phyloP scores from a whole-genome alignment of 129 eudicot species.

The Flaveria brownii region DNA sequence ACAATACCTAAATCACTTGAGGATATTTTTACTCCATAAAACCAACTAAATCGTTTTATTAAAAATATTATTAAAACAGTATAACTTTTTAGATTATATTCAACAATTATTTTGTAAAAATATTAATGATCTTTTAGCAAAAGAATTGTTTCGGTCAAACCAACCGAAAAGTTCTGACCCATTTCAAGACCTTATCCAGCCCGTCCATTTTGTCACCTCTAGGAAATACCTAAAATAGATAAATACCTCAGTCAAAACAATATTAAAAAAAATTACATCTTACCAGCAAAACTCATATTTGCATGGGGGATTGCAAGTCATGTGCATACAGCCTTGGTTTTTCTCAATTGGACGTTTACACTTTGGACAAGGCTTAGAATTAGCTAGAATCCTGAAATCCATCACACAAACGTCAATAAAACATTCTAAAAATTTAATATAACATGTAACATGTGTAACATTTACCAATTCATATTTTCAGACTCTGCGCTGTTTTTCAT shows the following conservation, averaged over 20 bases:
- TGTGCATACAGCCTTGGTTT: slow-evolving; percentile 99
- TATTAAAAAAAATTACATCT: slow-evolving; percentile 20
- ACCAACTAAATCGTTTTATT: neutral
- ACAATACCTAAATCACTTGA: neutral
- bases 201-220: neutral
- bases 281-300: slow-evolving; percentile 94
- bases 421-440: neutral
- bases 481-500: slow-evolving; percentile 97
- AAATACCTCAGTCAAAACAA: neutral
- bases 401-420: slow-evolving; percentile 20
- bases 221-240: neutral
- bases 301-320: slow-evolving; percentile 94
- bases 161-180: neutral
- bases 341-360: slow-evolving; percentile 99
- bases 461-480: slow-evolving; percentile 97
- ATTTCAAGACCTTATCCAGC: neutral
- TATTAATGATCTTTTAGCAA: neutral
- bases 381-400: slow-evolving; percentile 82
- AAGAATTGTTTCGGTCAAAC: neutral
- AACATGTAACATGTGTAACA: neutral
- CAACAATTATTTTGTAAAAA: neutral
- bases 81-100: neutral
- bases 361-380: slow-evolving; percentile 98
- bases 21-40: neutral
- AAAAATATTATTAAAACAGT: neutral